phyloP scores from a whole-genome alignment of 2,329 filamentous ascomycete species.

The Colletotrichum chrysophilum region DNA sequence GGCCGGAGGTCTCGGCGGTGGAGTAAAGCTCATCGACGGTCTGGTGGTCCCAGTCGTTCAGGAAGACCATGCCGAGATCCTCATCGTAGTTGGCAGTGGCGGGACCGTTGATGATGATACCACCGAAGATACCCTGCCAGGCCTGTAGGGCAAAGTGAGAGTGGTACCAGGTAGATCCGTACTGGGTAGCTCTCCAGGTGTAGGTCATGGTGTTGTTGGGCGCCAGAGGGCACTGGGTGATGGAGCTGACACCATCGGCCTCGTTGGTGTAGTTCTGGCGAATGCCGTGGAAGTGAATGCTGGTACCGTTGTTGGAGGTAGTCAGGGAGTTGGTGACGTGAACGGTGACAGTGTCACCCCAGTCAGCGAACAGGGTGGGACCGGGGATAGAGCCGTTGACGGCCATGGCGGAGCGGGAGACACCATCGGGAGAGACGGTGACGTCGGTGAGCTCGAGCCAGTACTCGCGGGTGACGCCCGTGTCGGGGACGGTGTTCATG shows the following conservation, averaged over 20 bases:
- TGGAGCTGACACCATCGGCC: slow-evolving; percentile 59
- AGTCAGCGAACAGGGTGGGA: slow-evolving; percentile 60
- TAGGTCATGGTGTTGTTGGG: slow-evolving; percentile 61
- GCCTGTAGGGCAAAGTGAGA: slow-evolving; percentile 57
- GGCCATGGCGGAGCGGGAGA: slow-evolving; percentile 43
- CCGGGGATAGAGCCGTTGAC: slow-evolving; percentile 66
- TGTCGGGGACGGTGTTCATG: slow-evolving; percentile 43
- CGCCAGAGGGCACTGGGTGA: slow-evolving; percentile 56
- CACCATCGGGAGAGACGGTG: slow-evolving; percentile 50
- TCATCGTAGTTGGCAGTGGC: slow-evolving; percentile 63
- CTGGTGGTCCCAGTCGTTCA: slow-evolving; percentile 63
- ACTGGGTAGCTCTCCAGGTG: slow-evolving; percentile 58
- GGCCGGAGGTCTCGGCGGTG: slow-evolving; percentile 29
- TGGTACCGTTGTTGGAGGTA: slow-evolving; percentile 52
- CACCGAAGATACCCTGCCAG: slow-evolving; percentile 60
- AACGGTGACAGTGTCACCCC: slow-evolving; percentile 42
- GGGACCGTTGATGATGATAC: slow-evolving; percentile 66
- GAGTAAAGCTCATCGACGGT: slow-evolving; percentile 43
- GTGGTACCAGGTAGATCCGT: slow-evolving; percentile 66
- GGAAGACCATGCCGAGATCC: slow-evolving; percentile 63
- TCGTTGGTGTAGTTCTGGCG: slow-evolving; percentile 57
- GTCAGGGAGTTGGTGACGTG: slow-evolving; percentile 54
- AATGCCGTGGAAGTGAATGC: slow-evolving; percentile 64
- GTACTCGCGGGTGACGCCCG: slow-evolving; percentile 56
- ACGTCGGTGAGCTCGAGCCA: slow-evolving; percentile 46